Evolutionary conservation across 768 basidiomycete species (phyloP).

Genomic region (Lactarius hatsudake): DNA sequence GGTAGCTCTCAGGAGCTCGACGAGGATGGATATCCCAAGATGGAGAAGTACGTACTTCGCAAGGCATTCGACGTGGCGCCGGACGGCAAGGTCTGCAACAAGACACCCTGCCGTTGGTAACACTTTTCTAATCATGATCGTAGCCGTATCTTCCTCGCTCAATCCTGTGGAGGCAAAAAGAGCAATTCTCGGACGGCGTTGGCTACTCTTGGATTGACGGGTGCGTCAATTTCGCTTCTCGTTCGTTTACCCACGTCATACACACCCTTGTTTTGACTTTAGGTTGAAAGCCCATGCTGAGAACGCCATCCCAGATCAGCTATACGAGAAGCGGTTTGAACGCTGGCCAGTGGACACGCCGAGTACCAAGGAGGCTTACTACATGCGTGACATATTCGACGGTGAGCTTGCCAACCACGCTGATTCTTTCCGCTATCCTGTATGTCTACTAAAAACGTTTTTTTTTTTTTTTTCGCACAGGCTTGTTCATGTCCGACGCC

Average conservation of each 20-base stretch:
- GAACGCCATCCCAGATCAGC: slow-evolving; percentile 72
- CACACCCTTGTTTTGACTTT: slow-evolving; percentile 10
- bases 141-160: slow-evolving; percentile 91
- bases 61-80: slow-evolving; percentile 92
- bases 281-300: slow-evolving; percentile 91
- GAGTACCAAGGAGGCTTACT: slow-evolving; percentile 96
- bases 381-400: slow-evolving; percentile 90
- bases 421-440: neutral
- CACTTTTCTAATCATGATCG: neutral
- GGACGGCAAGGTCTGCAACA: slow-evolving; percentile 58
- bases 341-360: slow-evolving; percentile 81
- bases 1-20: slow-evolving; percentile 72
- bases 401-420: slow-evolving; percentile 39
- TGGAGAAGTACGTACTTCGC: slow-evolving; percentile 99
- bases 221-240: slow-evolving; percentile 36
- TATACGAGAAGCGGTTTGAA: slow-evolving; percentile 64
- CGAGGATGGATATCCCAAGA: slow-evolving; percentile 80
- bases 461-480: slow-evolving; percentile 38
- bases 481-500: slow-evolving; percentile 77
- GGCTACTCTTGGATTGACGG: slow-evolving; percentile 99
- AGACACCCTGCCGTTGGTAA: slow-evolving; percentile 5
- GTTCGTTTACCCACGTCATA: slow-evolving; percentile 2
- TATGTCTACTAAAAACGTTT: neutral
- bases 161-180: slow-evolving; percentile 98
- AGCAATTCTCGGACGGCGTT: slow-evolving; percentile 98